Base-by-base conservation (phyloP, 768 basidiomycete species). In the Xerocomus spinulosus region DNA sequence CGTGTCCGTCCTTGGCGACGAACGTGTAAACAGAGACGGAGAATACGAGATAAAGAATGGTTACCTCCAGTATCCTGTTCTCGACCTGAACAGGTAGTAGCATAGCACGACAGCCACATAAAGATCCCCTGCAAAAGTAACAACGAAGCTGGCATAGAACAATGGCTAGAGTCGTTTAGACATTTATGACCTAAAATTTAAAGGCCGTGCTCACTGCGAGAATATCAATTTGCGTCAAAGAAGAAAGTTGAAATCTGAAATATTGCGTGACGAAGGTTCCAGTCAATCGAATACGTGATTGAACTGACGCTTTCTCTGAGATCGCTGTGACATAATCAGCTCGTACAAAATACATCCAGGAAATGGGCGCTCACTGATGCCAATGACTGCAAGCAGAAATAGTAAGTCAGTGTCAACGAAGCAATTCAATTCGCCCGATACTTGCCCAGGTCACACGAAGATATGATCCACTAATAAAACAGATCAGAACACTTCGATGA, bases 81-180 rank as follows among this genome's bases (percentile, higher is more conserved):
- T 70, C 0, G 77, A 77, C 42, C 48, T 60, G 36, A 71, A 64
- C 33, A 84, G 63, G 40, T 77, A 67, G 60, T 69, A 79, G 51
- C 73, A 76, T 18, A 83, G 66, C 5, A 73, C 67, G 30, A 74
- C 41, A 2, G 80, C 73, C 20, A 83, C 72, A 30, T 74, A 73
- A 9, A 77, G 53, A 55, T 83, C 82, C 15, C 75, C 75, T 9
- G 68, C 56, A n/a, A 79, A 72, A 0, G 74, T 71, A 1, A 73
- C 60, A 5, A 71, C 74, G 52, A 83, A 82, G 51, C 74, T 74
- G 40, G 75, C 55, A 52, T 80, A 82, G 53, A 83, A 67, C 29
- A 77, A 57, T 24, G 56, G 60, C 82, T 84, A 44, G 29, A 13
- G 13, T 5, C 8, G n/a, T 24, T 25, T 25, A 39, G 24, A 24